phyloP scores from a whole-genome alignment of 2,329 filamentous ascomycete genomes.

The Arthrocladium fulminans region DNA sequence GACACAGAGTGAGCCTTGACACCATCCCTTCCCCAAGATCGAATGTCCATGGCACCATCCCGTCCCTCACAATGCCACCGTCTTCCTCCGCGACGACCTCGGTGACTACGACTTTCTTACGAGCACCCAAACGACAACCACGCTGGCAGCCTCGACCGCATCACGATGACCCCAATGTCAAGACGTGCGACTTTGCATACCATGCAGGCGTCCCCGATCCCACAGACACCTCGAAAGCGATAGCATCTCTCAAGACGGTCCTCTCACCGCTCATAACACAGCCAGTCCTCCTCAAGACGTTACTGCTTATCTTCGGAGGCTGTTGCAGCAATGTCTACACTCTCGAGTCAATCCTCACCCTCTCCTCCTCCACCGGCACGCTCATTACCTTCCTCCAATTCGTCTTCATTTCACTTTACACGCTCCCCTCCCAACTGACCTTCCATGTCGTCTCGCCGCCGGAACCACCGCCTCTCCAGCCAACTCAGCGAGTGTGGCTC shows the following conservation, averaged over 20 bases:
- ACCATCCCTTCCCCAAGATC: no score
- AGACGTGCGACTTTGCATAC: conserved; percentile 8
- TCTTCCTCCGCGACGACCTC: not conserved
- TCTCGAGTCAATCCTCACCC: conserved; percentile 85
- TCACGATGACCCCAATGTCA: not conserved
- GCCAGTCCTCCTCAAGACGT: conserved; percentile 43
- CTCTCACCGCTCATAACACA: conserved; percentile 25
- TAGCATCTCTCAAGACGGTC: not conserved
- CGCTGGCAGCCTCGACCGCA: conserved; percentile 7
- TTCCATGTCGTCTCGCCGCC: conserved; percentile 52
- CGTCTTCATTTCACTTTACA: conserved; percentile 68
- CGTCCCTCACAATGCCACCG: not conserved
- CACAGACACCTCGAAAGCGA: not conserved
- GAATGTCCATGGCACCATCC: no score
- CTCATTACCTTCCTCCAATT: conserved; percentile 87
- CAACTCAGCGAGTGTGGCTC: conserved; percentile 5
- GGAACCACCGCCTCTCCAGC: conserved; percentile 1
- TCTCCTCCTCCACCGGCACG: conserved; percentile 74
- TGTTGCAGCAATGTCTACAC: conserved; percentile 97
- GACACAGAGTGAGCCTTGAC: no score
- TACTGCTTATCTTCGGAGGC: conserved; percentile 84
- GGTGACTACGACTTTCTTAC: not conserved
- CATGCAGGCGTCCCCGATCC: conserved; percentile 4
- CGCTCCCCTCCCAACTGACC: conserved; percentile 51
- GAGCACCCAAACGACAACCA: not conserved